phyloP scores from a whole-genome alignment of 352 stramenopile species.

The Saprolegnia parasitica region DNA sequence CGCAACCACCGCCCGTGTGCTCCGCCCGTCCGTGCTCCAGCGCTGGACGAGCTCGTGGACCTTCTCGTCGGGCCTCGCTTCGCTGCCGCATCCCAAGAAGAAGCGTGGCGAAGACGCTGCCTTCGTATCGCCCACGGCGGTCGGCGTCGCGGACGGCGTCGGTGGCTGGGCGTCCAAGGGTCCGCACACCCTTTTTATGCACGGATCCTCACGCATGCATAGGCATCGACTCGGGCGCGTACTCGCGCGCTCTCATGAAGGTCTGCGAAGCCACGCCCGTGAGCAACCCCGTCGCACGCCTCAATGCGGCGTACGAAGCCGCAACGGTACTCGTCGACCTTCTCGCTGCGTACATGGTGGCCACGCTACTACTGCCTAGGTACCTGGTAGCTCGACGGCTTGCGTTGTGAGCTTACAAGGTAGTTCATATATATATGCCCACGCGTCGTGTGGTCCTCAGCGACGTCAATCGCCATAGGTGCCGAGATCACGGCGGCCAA shows the following conservation, averaged over 20 bases:
- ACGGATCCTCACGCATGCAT: constrained; percentile 23
- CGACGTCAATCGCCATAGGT: neutral
- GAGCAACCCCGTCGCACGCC: constrained; percentile 59
- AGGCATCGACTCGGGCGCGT: constrained; percentile 84
- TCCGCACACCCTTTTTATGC: constrained; percentile 22
- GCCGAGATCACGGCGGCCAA: constrained; percentile 77
- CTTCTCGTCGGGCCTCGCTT: constrained; percentile 20
- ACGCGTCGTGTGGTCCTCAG: neutral
- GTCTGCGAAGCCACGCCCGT: constrained; percentile 30
- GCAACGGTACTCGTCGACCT: no score
- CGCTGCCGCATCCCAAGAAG: constrained; percentile 79
- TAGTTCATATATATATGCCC: constrained; percentile 26
- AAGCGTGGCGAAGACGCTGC: constrained; percentile 82
- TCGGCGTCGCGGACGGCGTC: constrained; percentile 84
- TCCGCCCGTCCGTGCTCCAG: neutral
- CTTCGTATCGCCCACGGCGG: constrained; percentile 69
- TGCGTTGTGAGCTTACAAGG: constrained; percentile 78
- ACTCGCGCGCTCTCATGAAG: constrained; percentile 78
- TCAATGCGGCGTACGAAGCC: constrained; percentile 58
- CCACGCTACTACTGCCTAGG: no score
- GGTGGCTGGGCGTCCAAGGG: constrained; percentile 80
- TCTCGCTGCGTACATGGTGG: no score
- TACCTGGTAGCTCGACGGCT: constrained; percentile 71
- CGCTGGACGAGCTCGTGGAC: constrained; percentile 9
- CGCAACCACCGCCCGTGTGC: neutral